Conservation (phyloP, 129 eudicot genomes). For the Oenanthe sinensis region DNA sequence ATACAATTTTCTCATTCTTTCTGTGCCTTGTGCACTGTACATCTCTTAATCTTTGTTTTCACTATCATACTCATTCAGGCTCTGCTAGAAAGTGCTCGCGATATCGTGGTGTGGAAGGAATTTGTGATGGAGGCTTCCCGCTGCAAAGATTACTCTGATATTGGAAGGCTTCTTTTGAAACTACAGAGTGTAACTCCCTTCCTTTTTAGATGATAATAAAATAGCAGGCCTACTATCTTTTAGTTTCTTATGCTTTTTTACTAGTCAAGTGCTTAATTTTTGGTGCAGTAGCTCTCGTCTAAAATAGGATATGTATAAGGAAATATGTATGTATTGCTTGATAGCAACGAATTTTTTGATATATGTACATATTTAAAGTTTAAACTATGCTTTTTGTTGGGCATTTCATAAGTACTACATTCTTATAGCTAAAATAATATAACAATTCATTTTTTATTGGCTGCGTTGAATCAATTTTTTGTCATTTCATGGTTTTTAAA, state of each 20-base stretch:
- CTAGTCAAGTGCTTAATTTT: neutral
- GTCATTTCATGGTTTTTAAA: too few species aligned
- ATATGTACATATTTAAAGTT: too few species aligned
- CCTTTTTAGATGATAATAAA: neutral
- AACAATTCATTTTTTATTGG: too few species aligned
- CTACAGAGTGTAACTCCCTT: constrained; percentile 55
- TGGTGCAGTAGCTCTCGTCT: neutral
- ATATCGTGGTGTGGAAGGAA: constrained; percentile 72
- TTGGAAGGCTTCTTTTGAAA: constrained; percentile 85
- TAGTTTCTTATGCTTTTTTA: neutral
- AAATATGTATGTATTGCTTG: neutral
- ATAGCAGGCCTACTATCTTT: neutral
- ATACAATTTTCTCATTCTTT: neutral
- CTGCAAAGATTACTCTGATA: constrained; percentile 78
- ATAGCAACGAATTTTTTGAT: too few species aligned
- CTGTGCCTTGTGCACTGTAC: neutral
- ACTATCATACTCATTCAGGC: constrained; percentile 39
- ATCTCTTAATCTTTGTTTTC: constrained; percentile 6
- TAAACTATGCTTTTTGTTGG: too few species aligned
- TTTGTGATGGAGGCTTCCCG: constrained; percentile 92
- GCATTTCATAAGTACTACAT: too few species aligned
- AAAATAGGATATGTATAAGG: neutral
- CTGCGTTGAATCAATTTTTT: too few species aligned
- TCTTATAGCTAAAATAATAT: too few species aligned
- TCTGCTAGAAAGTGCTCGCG: constrained; percentile 65